Percentiles rank a stretch among this genome's conserved stretches.
phyloP scores from a whole-genome alignment of 2,329 filamentous ascomycete species.

The Endoconidiophora polonica region DNA sequence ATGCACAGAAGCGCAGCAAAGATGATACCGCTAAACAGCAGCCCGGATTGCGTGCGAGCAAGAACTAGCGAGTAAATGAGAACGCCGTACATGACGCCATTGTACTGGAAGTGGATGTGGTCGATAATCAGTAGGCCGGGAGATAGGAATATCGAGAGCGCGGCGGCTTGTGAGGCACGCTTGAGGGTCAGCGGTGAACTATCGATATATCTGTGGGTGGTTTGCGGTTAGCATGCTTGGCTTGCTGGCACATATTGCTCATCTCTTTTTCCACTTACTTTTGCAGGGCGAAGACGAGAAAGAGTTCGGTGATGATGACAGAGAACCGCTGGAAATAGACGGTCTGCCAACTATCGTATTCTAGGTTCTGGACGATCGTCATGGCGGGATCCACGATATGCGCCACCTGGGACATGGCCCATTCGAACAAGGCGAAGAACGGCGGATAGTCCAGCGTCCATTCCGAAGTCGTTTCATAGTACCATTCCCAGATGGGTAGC shows the following conservation, averaged over 20 bases:
- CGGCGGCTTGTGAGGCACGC: slow-evolving; percentile 66
- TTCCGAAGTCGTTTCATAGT: slow-evolving; percentile 94
- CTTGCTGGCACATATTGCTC: not conserved
- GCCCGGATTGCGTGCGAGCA: slow-evolving; percentile 56
- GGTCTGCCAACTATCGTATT: slow-evolving; percentile 84
- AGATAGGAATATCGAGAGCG: slow-evolving; percentile 77
- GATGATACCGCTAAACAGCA: slow-evolving; percentile 61
- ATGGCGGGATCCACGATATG: slow-evolving; percentile 63
- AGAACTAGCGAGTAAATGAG: slow-evolving; percentile 74
- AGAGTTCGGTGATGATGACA: slow-evolving; percentile 70
- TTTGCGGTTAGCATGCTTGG: not conserved
- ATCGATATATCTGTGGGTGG: slow-evolving; percentile 49
- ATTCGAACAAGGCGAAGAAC: slow-evolving; percentile 97
- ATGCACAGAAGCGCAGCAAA: slow-evolving; percentile 81
- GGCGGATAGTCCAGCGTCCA: slow-evolving; percentile 99
- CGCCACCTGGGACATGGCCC: slow-evolving; percentile 69
- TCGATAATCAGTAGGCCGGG: slow-evolving; percentile 93
- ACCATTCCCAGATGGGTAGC: slow-evolving; percentile 77
- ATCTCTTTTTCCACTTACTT: slow-evolving; percentile 28
- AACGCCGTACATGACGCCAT: slow-evolving; percentile 87
- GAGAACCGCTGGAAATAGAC: slow-evolving; percentile 84
- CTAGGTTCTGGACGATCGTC: slow-evolving; percentile 63
- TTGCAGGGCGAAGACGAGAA: slow-evolving; percentile 69
- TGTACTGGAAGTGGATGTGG: slow-evolving; percentile 98
- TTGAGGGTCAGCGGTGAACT: slow-evolving; percentile 49